These are phyloP conservation scores for Candida freyschussii DNA, from an alignment of 1,139 yeast species.

Conservation along the genomic window DNA sequence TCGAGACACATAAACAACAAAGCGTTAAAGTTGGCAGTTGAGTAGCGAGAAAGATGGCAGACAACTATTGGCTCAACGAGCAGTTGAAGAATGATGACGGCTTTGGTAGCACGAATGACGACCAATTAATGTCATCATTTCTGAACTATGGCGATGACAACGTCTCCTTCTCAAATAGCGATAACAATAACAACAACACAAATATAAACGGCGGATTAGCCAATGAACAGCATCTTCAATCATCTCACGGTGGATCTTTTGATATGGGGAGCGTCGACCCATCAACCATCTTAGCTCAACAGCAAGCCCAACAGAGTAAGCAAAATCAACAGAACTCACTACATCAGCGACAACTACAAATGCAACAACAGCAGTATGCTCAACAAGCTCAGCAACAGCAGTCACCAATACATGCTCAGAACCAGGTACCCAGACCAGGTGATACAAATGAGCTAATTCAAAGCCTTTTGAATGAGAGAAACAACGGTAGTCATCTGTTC, in stretches of 20 bases:
- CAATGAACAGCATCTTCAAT: conserved; percentile 3
- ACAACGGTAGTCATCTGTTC: conserved; percentile 6
- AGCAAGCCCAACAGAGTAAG: conserved; percentile 10
- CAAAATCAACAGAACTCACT: conserved; percentile 7
- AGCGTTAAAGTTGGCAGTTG: too few relatives aligned
- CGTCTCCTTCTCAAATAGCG: conserved; percentile 5
- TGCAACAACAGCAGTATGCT: conserved; percentile 14
- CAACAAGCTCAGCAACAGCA: conserved; percentile 14
- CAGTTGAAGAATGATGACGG: conserved; percentile 23
- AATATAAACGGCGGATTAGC: conserved; percentile 3
- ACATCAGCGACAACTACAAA: conserved; percentile 10
- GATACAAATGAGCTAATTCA: conserved; percentile 21
- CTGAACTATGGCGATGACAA: conserved; percentile 23
- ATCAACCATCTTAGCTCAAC: conserved; percentile 12
- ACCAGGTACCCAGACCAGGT: conserved; percentile 8
- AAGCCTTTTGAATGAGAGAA: conserved; percentile 17
- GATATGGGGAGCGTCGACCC: conserved; percentile 16
- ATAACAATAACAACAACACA: conserved; percentile 5
- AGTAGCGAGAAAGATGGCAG: conserved; percentile 18
- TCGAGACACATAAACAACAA: too few relatives aligned
- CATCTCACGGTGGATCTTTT: conserved; percentile 7
- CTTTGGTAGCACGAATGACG: conserved; percentile 14
- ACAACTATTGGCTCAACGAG: conserved; percentile 25
- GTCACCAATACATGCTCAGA: conserved; percentile 12
- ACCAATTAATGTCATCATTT: conserved; percentile 26